These are phyloP conservation scores for Candida quercuum DNA, from an alignment of 805 yeast genomes.

Conservation along the genomic window DNA sequence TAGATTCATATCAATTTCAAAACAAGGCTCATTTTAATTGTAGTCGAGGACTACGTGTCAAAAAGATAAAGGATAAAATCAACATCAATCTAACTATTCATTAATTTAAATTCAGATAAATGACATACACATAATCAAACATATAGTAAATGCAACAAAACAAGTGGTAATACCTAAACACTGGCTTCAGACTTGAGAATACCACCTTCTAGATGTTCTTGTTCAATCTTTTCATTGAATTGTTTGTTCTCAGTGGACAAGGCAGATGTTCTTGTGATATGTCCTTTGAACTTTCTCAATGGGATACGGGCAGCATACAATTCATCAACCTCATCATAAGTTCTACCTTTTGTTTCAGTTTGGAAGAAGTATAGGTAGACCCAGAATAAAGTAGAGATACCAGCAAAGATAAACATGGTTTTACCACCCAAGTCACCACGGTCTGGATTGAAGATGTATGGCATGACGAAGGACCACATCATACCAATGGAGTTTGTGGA, in stretches of 20 bases:
- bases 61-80: no score
- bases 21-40: no score
- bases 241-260: conserved; percentile 1
- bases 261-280: conserved; percentile 2
- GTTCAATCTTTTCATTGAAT: conserved; percentile 4
- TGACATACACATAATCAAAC: no score
- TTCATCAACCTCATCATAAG: conserved; percentile 50
- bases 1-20: no score
- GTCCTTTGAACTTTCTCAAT: conserved; percentile 23
- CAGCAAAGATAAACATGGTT: conserved; percentile 39
- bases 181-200: neutral
- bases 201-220: neutral
- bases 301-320: conserved; percentile 34
- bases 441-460: conserved; percentile 39
- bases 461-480: conserved; percentile 32
- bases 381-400: conserved; percentile 22
- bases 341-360: conserved; percentile 49
- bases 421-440: conserved; percentile 37
- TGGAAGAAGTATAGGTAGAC: conserved; percentile 39
- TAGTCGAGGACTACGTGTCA: no score
- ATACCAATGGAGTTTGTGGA: conserved; percentile 25
- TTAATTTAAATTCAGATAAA: no score
- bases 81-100: no score
- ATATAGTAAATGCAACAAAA: no score
- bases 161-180: neutral